These are phyloP conservation scores for Diutina siamensis DNA, from an alignment of 1,139 yeast species.

Conservation along the genomic window DNA sequence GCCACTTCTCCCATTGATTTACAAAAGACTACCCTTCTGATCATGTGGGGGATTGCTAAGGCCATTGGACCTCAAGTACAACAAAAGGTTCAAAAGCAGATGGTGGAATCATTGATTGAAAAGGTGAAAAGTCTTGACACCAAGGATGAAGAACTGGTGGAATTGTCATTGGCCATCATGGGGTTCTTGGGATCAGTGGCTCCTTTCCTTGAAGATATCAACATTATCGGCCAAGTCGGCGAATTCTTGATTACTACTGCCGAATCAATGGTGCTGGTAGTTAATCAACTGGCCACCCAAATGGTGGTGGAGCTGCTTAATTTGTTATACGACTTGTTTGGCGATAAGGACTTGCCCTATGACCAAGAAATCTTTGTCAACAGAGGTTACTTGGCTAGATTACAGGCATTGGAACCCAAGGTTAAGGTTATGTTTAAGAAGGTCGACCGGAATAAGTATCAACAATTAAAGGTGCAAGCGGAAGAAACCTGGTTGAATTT, in stretches of 20 bases:
- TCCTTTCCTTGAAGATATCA: slow-evolving; percentile 31
- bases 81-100: slow-evolving; percentile 14
- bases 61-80: slow-evolving; percentile 26
- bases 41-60: slow-evolving; percentile 50
- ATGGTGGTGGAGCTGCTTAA: slow-evolving; percentile 52
- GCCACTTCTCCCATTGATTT: background rate
- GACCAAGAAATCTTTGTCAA: slow-evolving; percentile 59
- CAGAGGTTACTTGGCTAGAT: slow-evolving; percentile 32
- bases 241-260: slow-evolving; percentile 26
- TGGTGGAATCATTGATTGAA: slow-evolving; percentile 18
- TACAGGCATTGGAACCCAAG: slow-evolving; percentile 35
- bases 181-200: slow-evolving; percentile 49
- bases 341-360: slow-evolving; percentile 58
- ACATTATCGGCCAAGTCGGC: slow-evolving; percentile 34
- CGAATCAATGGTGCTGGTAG: slow-evolving; percentile 15
- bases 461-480: slow-evolving; percentile 47
- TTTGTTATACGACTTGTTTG: slow-evolving; percentile 64
- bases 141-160: slow-evolving; percentile 1
- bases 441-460: slow-evolving; percentile 54
- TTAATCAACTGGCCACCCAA: slow-evolving; percentile 17
- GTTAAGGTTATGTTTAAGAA: slow-evolving; percentile 22
- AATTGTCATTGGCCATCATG: slow-evolving; percentile 19
- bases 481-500: slow-evolving; percentile 61
- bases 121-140: slow-evolving; percentile 13
- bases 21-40: slow-evolving; percentile 41